A percentile compares a stretch with the other conserved stretches of the same genome.
Evolutionary conservation across 164 flowering plant genomes (phyloP).

Genomic region (Nymphaea colorata): DNA sequence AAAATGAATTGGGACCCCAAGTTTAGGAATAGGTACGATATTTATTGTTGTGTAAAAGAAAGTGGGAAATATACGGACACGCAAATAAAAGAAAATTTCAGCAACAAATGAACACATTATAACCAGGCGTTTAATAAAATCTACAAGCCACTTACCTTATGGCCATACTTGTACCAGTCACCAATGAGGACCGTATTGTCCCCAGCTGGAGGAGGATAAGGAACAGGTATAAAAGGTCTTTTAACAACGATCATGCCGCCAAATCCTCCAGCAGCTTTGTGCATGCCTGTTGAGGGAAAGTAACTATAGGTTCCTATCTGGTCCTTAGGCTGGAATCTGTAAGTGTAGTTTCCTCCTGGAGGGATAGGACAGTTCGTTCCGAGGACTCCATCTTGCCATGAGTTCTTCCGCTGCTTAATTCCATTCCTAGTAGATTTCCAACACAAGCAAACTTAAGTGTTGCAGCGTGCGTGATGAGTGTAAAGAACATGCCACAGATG

Average conservation of each 20-base stretch:
- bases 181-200: conserved; percentile 59
- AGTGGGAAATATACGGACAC: no score
- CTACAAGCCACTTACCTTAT: conserved; percentile 36
- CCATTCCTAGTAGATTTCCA: conserved; percentile 48
- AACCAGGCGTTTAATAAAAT: no score
- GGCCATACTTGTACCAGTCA: conserved; percentile 64
- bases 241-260: conserved; percentile 55
- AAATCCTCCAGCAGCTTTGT: conserved; percentile 67
- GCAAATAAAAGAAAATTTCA: no score
- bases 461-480: no score
- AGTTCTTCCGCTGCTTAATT: conserved; percentile 70
- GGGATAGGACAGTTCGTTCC: conserved; percentile 92
- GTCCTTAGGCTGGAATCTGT: conserved; percentile 67
- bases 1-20: not conserved
- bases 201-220: conserved; percentile 44
- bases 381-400: conserved; percentile 90
- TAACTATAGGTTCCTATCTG: conserved; percentile 70
- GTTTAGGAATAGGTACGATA: no score
- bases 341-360: conserved; percentile 58
- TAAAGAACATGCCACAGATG: no score
- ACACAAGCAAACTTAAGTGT: no score
- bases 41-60: no score
- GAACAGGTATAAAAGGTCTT: conserved; percentile 53
- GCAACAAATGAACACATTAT: no score
- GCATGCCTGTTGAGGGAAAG: conserved; percentile 62